Conservation (phyloP, 2,329 filamentous ascomycete species). For the Diaporthe citriasiana region DNA sequence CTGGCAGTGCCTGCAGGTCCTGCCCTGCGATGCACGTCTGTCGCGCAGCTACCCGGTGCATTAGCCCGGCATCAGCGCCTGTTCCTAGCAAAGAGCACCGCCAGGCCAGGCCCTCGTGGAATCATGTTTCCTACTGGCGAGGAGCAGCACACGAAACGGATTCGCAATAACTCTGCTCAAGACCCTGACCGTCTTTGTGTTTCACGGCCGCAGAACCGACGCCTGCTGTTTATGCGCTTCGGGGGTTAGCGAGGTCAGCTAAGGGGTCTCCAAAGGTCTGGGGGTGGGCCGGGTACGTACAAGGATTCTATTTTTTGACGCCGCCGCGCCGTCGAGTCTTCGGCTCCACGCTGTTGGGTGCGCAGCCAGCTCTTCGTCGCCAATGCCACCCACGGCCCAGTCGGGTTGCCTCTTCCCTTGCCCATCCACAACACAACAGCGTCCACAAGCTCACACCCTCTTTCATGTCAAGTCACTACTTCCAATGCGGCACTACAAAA, state of each 20-base stretch:
- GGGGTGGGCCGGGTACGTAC: slow-evolving; percentile 24
- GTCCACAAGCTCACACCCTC: slow-evolving; percentile 18
- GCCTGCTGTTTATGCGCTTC: slow-evolving; percentile 29
- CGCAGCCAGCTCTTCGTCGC: slow-evolving; percentile 16
- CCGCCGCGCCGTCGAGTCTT: slow-evolving; percentile 20
- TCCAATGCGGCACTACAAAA: background rate
- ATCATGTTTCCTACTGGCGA: slow-evolving; percentile 5
- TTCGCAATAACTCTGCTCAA: slow-evolving; percentile 20
- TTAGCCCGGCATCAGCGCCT: slow-evolving; percentile 34
- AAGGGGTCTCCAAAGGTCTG: slow-evolving; percentile 26
- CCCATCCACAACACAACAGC: slow-evolving; percentile 11
- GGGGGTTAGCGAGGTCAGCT: slow-evolving; percentile 34
- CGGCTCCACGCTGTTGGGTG: slow-evolving; percentile 32
- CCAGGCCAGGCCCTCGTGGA: background rate
- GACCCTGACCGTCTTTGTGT: slow-evolving; percentile 21
- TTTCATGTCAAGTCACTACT: background rate
- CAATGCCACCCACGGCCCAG: slow-evolving; percentile 14
- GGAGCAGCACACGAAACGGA: slow-evolving; percentile 35
- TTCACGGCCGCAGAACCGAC: slow-evolving; percentile 30
- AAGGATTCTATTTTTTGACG: slow-evolving; percentile 38
- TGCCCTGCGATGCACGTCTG: slow-evolving; percentile 35
- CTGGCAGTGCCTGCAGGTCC: slow-evolving; percentile 32
- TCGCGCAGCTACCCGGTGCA: slow-evolving; percentile 37
- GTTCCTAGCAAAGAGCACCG: background rate
- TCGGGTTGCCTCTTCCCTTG: slow-evolving; percentile 28